phyloP scores from a whole-genome alignment of 805 yeast species.

The Nakazawaea peltata region DNA sequence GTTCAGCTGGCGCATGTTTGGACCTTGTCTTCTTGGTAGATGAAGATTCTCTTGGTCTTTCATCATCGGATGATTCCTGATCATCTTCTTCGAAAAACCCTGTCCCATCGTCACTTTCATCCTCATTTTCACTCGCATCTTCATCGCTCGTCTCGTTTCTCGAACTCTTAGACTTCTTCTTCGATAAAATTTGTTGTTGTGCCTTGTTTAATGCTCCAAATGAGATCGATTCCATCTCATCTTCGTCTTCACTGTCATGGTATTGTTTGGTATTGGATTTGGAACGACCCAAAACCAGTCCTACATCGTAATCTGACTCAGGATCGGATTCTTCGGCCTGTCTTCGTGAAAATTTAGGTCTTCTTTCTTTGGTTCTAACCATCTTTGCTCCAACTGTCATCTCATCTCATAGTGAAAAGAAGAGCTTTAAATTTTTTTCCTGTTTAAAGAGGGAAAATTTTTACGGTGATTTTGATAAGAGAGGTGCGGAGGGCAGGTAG shows the following conservation, averaged over 20 bases:
- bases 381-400: too few species aligned
- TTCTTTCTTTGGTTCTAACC: too few species aligned
- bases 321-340: slow-evolving; percentile 5
- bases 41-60: slow-evolving; percentile 9
- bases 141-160: slow-evolving; percentile 10
- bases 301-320: slow-evolving; percentile 8
- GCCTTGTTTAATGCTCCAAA: slow-evolving; percentile 60
- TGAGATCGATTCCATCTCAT: slow-evolving; percentile 45
- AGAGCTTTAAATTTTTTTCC: too few species aligned
- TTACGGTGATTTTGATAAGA: too few species aligned
- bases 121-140: slow-evolving; percentile 28
- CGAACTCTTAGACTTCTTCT: too few species aligned
- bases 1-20: slow-evolving; percentile 86
- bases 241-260: slow-evolving; percentile 19
- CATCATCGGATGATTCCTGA: slow-evolving; percentile 4
- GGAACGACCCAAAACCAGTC: too few species aligned
- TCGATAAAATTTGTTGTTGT: slow-evolving; percentile 25
- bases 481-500: too few species aligned
- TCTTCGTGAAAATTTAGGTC: slow-evolving; percentile 15
- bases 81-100: slow-evolving; percentile 11
- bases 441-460: too few species aligned
- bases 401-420: too few species aligned
- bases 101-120: slow-evolving; percentile 11
- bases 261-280: not conserved
- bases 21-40: slow-evolving; percentile 27